Evolutionary conservation across 2,329 filamentous ascomycete species (phyloP), one percentile per base, ranked within the genome.

Genomic region (Xylaria sp.): DNA sequence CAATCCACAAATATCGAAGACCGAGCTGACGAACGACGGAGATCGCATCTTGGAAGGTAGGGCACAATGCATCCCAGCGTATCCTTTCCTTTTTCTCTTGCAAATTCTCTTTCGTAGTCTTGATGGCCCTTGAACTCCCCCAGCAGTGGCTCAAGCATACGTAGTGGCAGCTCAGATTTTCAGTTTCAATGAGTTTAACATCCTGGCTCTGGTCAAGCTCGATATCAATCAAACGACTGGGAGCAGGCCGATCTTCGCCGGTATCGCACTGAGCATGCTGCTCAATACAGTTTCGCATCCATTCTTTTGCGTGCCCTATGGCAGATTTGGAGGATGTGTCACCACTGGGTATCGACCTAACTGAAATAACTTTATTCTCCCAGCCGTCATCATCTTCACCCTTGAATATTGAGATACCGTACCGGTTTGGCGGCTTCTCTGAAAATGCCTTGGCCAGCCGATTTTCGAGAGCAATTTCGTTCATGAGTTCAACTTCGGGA

Each of bases 1-100:
- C 53, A 4, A 56, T 56, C 59, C 53, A 57, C 6, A 62, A 15
- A 38, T 57, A 62, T 46, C 31, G 28, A 8, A 43, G 17, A 8
- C 51, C 51, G 21, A 53, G 23, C 4, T 12, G 37, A 33, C 37
- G 51, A 17, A 21, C 40, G 40, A 43, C 40, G 40, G 40, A 12
- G 40, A 43, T 21, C 8, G 40, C 40, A 43, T 43, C 40, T 17
- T 43, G 40, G 40, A 43, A 43, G 40, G 40, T 43, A 43, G 40
- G 40, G 40, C 40, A 43, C 12, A 43, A 12, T 43, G n/a, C 19
- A 43, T 12, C 40, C 40, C 40, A 43, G 17, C n/a, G 40, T 21
- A 43, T 43, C 7, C 17, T 43, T 43, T 21, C 17, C 17, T 43
- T 43, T 17, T 17, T 43, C 17, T 43, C 40, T 9, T 43, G 40